Evolutionary conservation across 805 yeast genomes (phyloP), one percentile per base, ranked within the genome.

Genomic region (Candida wancherniae): DNA sequence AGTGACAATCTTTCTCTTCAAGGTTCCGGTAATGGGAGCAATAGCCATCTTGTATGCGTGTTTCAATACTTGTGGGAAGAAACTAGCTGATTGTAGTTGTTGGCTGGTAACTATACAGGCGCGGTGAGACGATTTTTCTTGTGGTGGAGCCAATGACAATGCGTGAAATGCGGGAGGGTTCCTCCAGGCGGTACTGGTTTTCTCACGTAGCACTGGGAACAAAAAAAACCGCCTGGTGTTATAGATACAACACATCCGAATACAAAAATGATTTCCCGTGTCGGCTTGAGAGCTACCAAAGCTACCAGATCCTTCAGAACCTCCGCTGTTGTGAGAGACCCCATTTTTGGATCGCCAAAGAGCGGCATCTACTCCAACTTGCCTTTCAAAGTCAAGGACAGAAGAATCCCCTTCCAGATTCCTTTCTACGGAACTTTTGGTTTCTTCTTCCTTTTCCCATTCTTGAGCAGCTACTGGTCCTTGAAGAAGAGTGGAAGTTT

Each of bases 331-430:
- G 40, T 45, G 28, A 42, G 56, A 55, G 55, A 50, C 48, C 53
- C 52, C 30, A 44, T 60, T 27, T 61, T 47, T 45, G 70, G 70
- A 26, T 33, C 61, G 26, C 69, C 70, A 29, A 53, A 58, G 45
- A 44, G 44, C 33, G 97, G 97, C 55, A 79, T 80, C 28, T 92
- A 92, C 80, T 70, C 82, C 53, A 90, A 92, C 76, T 57, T 90
- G 44, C 98, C 98, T 46, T 92, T 90, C 78, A 77, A 77, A 73
- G 94, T 90, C 43, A 87, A 86, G 75, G 72, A 80, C 76, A 87
- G 95, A 75, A 83, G 78, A 69, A 73, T 90, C 45, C 97, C 97
- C 47, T 87, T 74, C 61, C 84, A 79, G 47, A 67, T 86, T 31
- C 72, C 81, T 46, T 94, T 82, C 71, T 81, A 84, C 72, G 77